A percentile compares a stretch with the other conserved stretches of the same genome.
Conservation (phyloP, 1,284 basidiomycete genomes). For the Fomitopsis pinicola region DNA sequence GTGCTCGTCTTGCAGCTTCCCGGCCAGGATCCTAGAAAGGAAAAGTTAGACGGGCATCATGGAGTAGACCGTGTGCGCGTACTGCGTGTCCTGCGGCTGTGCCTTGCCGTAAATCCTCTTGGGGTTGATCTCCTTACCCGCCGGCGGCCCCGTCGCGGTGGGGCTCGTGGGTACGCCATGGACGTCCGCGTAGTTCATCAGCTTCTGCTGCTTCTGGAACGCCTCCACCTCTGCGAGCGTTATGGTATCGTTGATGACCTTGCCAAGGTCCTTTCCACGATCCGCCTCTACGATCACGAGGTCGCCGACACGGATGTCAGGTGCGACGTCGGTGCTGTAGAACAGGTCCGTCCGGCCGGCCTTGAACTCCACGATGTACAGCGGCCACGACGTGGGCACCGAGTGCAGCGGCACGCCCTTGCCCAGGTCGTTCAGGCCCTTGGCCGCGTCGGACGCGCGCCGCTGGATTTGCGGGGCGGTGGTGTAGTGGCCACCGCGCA, state of each 20-base stretch:
- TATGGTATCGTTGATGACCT: conserved; percentile 85
- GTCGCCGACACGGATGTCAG: conserved; percentile 78
- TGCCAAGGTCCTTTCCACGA: conserved; percentile 89
- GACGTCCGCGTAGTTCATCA: conserved; percentile 37
- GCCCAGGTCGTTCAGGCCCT: conserved; percentile 68
- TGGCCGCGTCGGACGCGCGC: conserved; percentile 45
- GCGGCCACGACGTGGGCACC: conserved; percentile 80
- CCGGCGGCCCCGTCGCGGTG: conserved; percentile 30
- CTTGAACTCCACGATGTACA: conserved; percentile 98
- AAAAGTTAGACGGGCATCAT: conserved; percentile 1
- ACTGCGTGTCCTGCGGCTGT: conserved; percentile 82
- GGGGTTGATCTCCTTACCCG: conserved; percentile 89
- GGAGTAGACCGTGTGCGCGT: conserved; percentile 28
- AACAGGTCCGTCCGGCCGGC: conserved; percentile 93
- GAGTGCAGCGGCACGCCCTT: conserved; percentile 85
- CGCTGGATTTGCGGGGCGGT: conserved; percentile 34
- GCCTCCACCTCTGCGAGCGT: conserved; percentile 90
- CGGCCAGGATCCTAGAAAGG: conserved; percentile 55
- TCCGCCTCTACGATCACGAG: conserved; percentile 97
- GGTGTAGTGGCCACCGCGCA: conserved; percentile 22
- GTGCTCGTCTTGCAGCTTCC: conserved; percentile 87
- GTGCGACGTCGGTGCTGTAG: conserved; percentile 71
- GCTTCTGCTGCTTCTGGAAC: conserved; percentile 73
- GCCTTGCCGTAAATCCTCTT: conserved; percentile 97
- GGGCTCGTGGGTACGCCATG: conserved; percentile 53